phyloP scores from a whole-genome alignment of 2,329 filamentous ascomycete genomes.

The Chrysosporium queenslandicum region DNA sequence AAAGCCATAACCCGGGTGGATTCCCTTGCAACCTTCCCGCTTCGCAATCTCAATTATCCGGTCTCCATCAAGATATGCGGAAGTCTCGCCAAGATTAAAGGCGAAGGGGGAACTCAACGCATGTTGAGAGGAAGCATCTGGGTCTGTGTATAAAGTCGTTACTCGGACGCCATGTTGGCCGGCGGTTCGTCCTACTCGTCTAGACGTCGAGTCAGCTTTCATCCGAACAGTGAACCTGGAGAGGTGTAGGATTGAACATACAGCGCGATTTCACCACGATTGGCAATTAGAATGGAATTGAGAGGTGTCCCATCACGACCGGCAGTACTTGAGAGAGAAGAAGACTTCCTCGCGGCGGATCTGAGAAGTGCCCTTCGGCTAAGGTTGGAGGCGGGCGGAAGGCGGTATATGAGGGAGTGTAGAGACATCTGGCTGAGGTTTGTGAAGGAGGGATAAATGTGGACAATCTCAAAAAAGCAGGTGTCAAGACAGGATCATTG shows the following conservation, averaged over 20 bases:
- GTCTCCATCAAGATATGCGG: conserved; percentile 86
- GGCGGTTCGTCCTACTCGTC: conserved; percentile 78
- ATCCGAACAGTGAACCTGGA: not conserved
- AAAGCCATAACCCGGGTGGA: conserved; percentile 94
- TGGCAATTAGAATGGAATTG: conserved; percentile 84
- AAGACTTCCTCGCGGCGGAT: conserved; percentile 12
- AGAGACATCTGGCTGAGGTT: conserved; percentile 8
- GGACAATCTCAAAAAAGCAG: not conserved
- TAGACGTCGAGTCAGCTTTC: conserved; percentile 19
- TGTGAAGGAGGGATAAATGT: not conserved
- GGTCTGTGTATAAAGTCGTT: conserved; percentile 89
- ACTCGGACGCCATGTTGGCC: conserved; percentile 80
- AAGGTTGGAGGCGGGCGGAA: conserved; percentile 16
- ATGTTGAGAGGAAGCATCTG: conserved; percentile 79
- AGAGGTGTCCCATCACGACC: conserved; percentile 31
- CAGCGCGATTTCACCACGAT: conserved; percentile 91
- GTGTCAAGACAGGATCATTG: not conserved
- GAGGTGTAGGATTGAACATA: conserved; percentile 27
- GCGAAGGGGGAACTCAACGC: conserved; percentile 74
- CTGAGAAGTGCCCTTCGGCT: conserved; percentile 15
- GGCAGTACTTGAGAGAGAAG: conserved; percentile 10
- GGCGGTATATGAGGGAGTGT: conserved; percentile 16
- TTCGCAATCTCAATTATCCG: conserved; percentile 84
- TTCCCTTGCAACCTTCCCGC: conserved; percentile 72
- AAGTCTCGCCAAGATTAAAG: conserved; percentile 65